Conservation (phyloP, 352 stramenopile species). For the Stephanocyclus meneghinianus region DNA sequence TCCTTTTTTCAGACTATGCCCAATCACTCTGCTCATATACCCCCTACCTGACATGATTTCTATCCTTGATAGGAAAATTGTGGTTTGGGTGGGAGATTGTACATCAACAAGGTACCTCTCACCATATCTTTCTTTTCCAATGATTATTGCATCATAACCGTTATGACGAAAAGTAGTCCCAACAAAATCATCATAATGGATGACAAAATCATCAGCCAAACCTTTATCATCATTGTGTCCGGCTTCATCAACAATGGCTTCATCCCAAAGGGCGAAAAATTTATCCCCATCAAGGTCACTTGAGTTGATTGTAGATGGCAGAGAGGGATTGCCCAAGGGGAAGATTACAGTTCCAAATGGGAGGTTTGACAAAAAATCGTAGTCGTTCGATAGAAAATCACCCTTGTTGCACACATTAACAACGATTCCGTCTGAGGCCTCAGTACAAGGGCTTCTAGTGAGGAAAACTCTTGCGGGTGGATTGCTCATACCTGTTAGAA, state of each 20-base stretch:
- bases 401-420: constrained; percentile 11
- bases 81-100: not conserved
- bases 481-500: constrained; percentile 33
- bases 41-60: constrained; percentile 17
- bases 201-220: not conserved
- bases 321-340: constrained; percentile 27
- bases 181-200: constrained; percentile 8
- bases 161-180: not conserved
- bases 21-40: constrained; percentile 6
- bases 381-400: not conserved
- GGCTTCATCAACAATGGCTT: constrained; percentile 15
- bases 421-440: constrained; percentile 33
- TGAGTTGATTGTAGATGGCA: constrained; percentile 37
- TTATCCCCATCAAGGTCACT: constrained; percentile 52
- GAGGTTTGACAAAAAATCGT: constrained; percentile 20
- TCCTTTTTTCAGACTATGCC: constrained; percentile 1
- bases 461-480: constrained; percentile 32
- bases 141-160: too few species aligned
- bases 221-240: not conserved
- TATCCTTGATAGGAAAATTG: constrained; percentile 4
- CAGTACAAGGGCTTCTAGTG: constrained; percentile 43
- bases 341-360: constrained; percentile 46
- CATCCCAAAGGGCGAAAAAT: constrained; percentile 42
- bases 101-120: constrained; percentile 1
- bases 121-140: not conserved